Base-by-base conservation (phyloP, 179 eudicot species). In the Amaranthus tricolor region DNA sequence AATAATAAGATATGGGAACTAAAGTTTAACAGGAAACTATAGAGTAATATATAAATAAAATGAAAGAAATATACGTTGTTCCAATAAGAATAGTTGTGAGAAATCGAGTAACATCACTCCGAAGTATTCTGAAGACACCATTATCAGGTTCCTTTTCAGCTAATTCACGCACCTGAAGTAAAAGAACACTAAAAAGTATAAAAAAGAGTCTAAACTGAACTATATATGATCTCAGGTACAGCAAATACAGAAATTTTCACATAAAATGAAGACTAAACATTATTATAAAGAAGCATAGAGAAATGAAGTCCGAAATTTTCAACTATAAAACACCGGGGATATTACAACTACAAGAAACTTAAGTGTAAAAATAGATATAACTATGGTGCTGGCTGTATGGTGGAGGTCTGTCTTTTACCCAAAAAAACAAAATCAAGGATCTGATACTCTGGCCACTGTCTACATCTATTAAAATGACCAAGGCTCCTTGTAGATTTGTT, bases 51-150 rank as follows among this genome's bases (percentile, higher is more conserved):
- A 62, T 63, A 9, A 62, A 68, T 54, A 74, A 49, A 70, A 75
- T 40, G n/a, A 40, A 47, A 62, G 71, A 69, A 77, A 59, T 49
- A 55, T 95, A 95, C 99, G 97, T 95, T 75, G 99, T 93, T 84
- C 97, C 99, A 71, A 95, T 95, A 65, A 93, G 96, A 78, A 95
- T 95, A 63, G 99, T 95, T 48, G 99, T 95, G 71, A 95, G 87
- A 69, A 95, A 95, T 62, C 99, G 91, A 11, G 99, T 92, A 62
- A 95, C 96, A 79, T 95, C 99, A 72, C 87, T 90, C 64, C 95
- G 88, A 31, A 95, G 94, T 97, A 92, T 87, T 85, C 82, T 93
- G 84, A 95, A 95, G 74, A 95, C 96, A 49, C 95, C 93, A 82
- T 90, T 84, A 64, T 89, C 97, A 68, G 97, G 83, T 81, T 92